Percentiles rank a stretch among this genome's conserved stretches.
Conservation (phyloP, 2,329 filamentous ascomycete genomes). For the Lachnellula arida region DNA sequence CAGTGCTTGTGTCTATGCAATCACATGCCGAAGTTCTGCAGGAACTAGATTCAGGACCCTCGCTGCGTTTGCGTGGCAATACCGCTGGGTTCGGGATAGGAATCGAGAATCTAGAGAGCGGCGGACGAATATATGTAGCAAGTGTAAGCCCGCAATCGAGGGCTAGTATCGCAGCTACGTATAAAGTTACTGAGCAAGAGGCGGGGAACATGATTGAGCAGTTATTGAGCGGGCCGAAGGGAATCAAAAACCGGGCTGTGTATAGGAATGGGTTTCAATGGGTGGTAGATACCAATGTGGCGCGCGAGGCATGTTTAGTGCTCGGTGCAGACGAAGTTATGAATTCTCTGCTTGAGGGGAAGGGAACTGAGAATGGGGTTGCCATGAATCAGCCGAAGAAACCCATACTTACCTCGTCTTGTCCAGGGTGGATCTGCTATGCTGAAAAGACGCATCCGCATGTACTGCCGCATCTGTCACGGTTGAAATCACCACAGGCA, state of each 20-base stretch:
- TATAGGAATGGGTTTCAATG: conserved; percentile 77
- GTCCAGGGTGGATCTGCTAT: conserved; percentile 98
- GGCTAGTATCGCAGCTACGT: conserved; percentile 83
- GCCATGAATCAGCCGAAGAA: conserved; percentile 30
- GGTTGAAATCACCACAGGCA: conserved; percentile 90
- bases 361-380: conserved; percentile 7
- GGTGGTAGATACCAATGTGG: conserved; percentile 84
- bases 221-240: conserved; percentile 65
- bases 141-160: conserved; percentile 89
- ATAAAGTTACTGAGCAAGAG: conserved; percentile 65
- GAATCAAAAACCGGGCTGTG: conserved; percentile 65
- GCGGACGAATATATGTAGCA: conserved; percentile 78
- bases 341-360: conserved; percentile 29
- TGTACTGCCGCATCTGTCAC: conserved; percentile 84
- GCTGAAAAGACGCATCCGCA: conserved; percentile 97
- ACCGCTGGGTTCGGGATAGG: conserved; percentile 31
- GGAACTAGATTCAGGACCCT: conserved; percentile 66
- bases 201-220: conserved; percentile 81
- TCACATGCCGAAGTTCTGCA: conserved; percentile 87
- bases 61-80: conserved; percentile 27
- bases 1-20: conserved; percentile 91
- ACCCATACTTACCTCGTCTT: conserved; percentile 81
- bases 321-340: conserved; percentile 70
- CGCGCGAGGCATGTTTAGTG: conserved; percentile 78
- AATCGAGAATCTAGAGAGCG: conserved; percentile 50